Evolutionary conservation across 805 yeast genomes (phyloP), one percentile per base, ranked within the genome.

Genomic region (Candida xyloterini): DNA sequence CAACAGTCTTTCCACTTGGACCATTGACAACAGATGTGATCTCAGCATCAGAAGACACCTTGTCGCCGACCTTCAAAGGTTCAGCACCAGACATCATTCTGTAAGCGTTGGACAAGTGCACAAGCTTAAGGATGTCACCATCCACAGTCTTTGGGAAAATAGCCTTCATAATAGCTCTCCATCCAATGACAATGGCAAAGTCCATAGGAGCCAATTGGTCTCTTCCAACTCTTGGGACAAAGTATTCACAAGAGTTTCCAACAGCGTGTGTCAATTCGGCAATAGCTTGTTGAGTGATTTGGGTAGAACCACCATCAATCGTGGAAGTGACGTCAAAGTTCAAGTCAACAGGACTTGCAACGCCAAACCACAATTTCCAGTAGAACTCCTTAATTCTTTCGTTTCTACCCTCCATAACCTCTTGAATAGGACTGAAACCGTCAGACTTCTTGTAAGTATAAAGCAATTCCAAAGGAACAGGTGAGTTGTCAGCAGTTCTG

Each of bases 151-250:
- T 78, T 40, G 99, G 99, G 93, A 93, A 93, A 55, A 93, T 86
- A n/a, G 97, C 90, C 72, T 85, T 88, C 71, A 93, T 91, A 62
- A 93, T 91, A 35, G 97, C 95, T 70, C 84, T 84, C 99, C 99
- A 93, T 32, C 99, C 98, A 55, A 90, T 79, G 43, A 93, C 97
- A 64, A 93, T 93, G 35, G 99, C 98, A 61, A 90, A 93, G 72
- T 93, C 99, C 98, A 93, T 91, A 58, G 99, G 99, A 34, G 98
- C 99, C 54, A 80, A 73, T 44, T 87, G 81, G 48, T 76, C 77
- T 65, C 86, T 84, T 50, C 90, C 93, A 35, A 86, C 78, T 71
- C 96, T 81, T 43, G 83, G 76, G 53, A 90, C 96, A 56, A 89
- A 93, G 46, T 95, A 96, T 70, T 93, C 98, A 66, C 96, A 89